Evolutionary conservation across 805 yeast genomes (phyloP).

Genomic region (Metschnikowia chrysomelidarum): DNA sequence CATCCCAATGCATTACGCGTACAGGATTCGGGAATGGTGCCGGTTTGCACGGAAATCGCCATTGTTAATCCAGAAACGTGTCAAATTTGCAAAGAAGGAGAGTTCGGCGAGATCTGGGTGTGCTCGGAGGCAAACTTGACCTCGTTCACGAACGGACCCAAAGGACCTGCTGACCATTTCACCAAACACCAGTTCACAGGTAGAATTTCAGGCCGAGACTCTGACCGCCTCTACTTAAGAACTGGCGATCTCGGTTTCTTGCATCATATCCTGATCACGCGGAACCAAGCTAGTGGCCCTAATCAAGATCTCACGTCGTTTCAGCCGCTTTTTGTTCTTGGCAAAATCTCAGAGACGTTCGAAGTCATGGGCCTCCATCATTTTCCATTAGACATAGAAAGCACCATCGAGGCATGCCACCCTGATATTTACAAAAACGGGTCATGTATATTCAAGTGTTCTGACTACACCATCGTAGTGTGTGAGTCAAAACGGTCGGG

Average conservation of each 20-base stretch:
- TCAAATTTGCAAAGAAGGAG: constrained; percentile 78
- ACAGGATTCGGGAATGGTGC: constrained; percentile 95
- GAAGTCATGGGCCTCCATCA: constrained; percentile 90
- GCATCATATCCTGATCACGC: constrained; percentile 59
- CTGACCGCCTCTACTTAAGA: constrained; percentile 64
- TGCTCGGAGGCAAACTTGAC: constrained; percentile 79
- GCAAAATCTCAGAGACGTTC: constrained; percentile 80
- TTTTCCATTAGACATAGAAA: constrained; percentile 80
- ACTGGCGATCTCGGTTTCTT: constrained; percentile 95
- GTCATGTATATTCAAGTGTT: constrained; percentile 74
- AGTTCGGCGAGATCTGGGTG: constrained; percentile 97
- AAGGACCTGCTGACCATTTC: constrained; percentile 51
- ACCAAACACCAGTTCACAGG: constrained; percentile 56
- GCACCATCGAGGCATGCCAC: constrained; percentile 45
- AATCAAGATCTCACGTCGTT: constrained; percentile 35
- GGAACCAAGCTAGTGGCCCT: constrained; percentile 37
- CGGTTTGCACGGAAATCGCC: constrained; percentile 90
- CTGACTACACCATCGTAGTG: constrained; percentile 73
- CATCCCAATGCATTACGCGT: constrained; percentile 68
- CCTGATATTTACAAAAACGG: constrained; percentile 57
- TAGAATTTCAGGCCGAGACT: constrained; percentile 60
- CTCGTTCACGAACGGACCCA: constrained; percentile 55
- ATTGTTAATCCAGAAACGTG: constrained; percentile 93
- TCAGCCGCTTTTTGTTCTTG: constrained; percentile 82
- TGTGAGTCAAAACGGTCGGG: constrained; percentile 57